phyloP scores from a whole-genome alignment of 345 rosid species.

The Citrus hindsii region DNA sequence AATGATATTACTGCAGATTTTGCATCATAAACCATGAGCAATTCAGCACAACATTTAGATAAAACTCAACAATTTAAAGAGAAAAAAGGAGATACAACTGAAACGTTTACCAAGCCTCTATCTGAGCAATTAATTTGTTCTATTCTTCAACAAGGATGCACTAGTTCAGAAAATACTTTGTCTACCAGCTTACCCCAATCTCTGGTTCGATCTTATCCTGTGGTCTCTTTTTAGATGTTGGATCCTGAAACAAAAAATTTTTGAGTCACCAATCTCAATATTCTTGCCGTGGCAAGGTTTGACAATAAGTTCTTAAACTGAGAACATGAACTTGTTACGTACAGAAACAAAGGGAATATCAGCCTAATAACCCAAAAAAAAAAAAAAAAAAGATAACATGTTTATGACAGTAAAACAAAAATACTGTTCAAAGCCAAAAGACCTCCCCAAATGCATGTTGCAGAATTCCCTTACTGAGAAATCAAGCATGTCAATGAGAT shows the following conservation, averaged over 20 bases:
- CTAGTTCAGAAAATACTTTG: constrained; percentile 4
- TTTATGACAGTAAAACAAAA: background rate
- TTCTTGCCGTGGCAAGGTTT: background rate
- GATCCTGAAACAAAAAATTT: constrained; percentile 43
- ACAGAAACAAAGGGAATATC: background rate
- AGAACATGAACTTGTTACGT: background rate
- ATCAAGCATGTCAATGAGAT: background rate
- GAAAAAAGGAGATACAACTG: background rate
- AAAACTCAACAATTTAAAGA: background rate
- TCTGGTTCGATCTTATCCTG: constrained; percentile 20
- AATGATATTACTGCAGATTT: background rate
- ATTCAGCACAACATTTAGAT: background rate
- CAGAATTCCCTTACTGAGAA: background rate
- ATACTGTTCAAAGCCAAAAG: background rate
- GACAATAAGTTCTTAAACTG: background rate
- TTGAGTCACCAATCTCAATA: background rate
- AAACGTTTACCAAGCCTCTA: background rate
- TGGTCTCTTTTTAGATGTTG: constrained; percentile 41
- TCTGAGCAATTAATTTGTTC: background rate
- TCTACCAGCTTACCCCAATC: constrained; percentile 28
- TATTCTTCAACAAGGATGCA: constrained; percentile 4
- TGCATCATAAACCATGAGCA: background rate
- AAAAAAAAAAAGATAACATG: background rate
- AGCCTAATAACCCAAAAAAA: background rate
- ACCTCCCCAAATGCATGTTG: background rate